Evolutionary conservation across 345 rosid genomes (phyloP).

Genomic region (Hibiscus tridactylites): DNA sequence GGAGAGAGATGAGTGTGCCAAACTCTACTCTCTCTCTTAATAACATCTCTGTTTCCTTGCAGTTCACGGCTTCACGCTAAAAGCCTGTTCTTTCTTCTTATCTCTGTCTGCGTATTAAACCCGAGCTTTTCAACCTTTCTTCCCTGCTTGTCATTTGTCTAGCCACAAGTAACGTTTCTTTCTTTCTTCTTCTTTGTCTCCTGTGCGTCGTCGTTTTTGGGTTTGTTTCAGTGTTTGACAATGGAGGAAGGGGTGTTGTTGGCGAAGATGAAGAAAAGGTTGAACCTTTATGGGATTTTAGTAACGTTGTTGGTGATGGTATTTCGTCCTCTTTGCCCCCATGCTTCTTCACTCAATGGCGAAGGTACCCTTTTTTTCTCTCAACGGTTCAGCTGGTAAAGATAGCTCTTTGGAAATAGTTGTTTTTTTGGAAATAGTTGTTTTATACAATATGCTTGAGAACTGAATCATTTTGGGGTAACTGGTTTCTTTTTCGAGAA

Average conservation of each 20-base stretch:
- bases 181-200: neutral
- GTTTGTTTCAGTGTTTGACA: neutral
- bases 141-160: neutral
- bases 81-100: conserved; percentile 38
- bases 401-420: neutral
- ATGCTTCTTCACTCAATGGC: conserved; percentile 35
- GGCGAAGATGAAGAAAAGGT: conserved; percentile 15
- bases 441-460: neutral
- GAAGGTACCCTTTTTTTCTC: conserved; percentile 36
- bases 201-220: too few relatives aligned
- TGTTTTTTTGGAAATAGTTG: neutral
- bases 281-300: conserved; percentile 9
- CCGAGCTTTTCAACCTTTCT: conserved; percentile 6
- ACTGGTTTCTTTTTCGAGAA: too few relatives aligned
- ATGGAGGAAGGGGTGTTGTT: neutral
- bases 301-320: conserved; percentile 14
- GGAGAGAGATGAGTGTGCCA: neutral
- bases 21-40: conserved; percentile 36
- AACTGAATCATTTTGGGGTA: neutral
- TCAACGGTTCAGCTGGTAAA: neutral
- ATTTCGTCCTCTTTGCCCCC: conserved; percentile 23
- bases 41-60: conserved; percentile 44
- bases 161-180: neutral
- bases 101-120: conserved; percentile 13
- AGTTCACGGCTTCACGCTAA: conserved; percentile 69